Evolutionary conservation across 2,329 filamentous ascomycete species (phyloP), one percentile per base, ranked within the genome.

Genomic region (Aphanoascus verrucosus): DNA sequence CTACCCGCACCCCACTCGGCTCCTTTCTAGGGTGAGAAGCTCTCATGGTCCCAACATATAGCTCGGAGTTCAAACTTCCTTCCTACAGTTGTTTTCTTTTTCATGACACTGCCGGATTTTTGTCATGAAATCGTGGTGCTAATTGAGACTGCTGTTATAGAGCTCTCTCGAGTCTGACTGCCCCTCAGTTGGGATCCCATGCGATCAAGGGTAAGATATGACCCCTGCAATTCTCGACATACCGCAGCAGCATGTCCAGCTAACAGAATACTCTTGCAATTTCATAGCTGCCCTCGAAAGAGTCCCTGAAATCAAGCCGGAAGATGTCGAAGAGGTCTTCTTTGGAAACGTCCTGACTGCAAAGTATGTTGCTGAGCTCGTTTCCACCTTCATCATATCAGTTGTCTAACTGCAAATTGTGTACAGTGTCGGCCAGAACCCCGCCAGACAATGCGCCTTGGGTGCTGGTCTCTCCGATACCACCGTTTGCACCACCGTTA

Each of bases 271-370:
- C 35, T 20, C 8, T 47, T 41, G 23, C 14, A 37, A 45, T 44
- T 15, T 42, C 28, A 44, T 61, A 81, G 79, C 80, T 66, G 91
- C 91, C 57, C 81, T 98, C 61, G 85, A 89, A 74, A 85, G 88
- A 65, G 87, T 86, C 45, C 84, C 93, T 53, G 80, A 85, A 65
- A 82, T 98, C 74, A 90, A 94, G 75, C 79, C 88, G 53, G 82
- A 89, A 65, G 82, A 94, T 69, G 87, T 98, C 55, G 83, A 98
- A 69, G 93, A 98, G 72, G 88, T 98, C 67, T 94, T 93, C 78
- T 94, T 96, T 68, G 93, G 93, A 72, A 98, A 98, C 77, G 93
- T 98, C 61, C 81, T 98, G 65, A 94, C 90, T 56, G 93, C 91
- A 70, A 90, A 91, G 90, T 95, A 79, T 42, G 52, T 35, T 58